Conservation (phyloP, 2,329 filamentous ascomycete genomes). For the Cladosporium sp. region DNA sequence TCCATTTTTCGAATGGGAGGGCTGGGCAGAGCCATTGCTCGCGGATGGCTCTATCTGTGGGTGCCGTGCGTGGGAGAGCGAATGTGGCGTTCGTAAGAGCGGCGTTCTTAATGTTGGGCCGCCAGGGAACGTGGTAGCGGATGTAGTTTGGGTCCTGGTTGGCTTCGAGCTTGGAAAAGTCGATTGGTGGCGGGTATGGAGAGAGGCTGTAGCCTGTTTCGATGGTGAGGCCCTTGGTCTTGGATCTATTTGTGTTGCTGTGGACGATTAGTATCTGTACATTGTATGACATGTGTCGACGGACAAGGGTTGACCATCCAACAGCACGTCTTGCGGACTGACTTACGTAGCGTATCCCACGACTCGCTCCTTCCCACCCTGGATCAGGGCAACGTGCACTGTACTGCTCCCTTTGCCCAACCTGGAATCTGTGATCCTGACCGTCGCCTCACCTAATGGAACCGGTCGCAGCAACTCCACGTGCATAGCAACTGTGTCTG, state of each 20-base stretch:
- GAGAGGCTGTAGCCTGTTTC: constrained; percentile 16
- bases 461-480: constrained; percentile 19
- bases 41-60: constrained; percentile 1
- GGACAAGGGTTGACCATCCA: too few relatives aligned
- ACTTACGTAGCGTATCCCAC: constrained; percentile 12
- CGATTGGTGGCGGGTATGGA: constrained; percentile 14
- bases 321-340: too few relatives aligned
- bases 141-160: constrained; percentile 17
- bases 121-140: constrained; percentile 18
- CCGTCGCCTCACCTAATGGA: constrained; percentile 8
- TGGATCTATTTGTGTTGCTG: constrained; percentile 12
- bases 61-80: constrained; percentile 14
- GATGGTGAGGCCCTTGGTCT: constrained; percentile 11
- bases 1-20: constrained; percentile 16
- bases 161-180: constrained; percentile 13
- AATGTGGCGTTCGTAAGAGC: constrained; percentile 17
- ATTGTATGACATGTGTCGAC: too few relatives aligned
- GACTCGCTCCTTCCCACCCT: constrained; percentile 10
- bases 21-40: constrained; percentile 17
- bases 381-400: constrained; percentile 1
- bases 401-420: constrained; percentile 10
- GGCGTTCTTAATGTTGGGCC: constrained; percentile 10
- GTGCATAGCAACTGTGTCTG: constrained; percentile 16
- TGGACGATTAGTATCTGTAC: not conserved
- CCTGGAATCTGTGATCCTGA: constrained; percentile 10